Conservation (phyloP, 495 filamentous ascomycete species). For the Arthonia radiata region DNA sequence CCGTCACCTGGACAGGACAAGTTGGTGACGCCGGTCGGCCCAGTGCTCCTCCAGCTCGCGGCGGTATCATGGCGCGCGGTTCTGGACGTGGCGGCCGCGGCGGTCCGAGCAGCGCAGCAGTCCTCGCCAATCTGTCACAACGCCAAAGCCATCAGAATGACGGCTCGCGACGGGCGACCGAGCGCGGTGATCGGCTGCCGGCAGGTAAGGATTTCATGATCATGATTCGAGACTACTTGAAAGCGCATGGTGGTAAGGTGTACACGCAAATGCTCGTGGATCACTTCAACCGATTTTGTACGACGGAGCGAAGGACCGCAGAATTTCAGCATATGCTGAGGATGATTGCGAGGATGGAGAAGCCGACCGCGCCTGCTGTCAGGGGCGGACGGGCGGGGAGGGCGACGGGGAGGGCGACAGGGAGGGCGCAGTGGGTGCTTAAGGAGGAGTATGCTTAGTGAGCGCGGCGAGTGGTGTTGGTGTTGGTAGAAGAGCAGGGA, state of each 20-base stretch:
- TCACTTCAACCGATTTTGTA: slow-evolving; percentile 46
- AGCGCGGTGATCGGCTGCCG: slow-evolving; percentile 8
- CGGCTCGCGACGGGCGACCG: slow-evolving; percentile 13
- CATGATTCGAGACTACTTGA: slow-evolving; percentile 51
- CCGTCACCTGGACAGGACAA: slow-evolving; percentile 81
- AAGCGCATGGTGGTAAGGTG: slow-evolving; percentile 40
- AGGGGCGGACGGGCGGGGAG: slow-evolving; percentile 15
- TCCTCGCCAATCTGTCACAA: slow-evolving; percentile 34
- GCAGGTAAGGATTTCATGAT: slow-evolving; percentile 34
- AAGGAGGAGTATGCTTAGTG: neutral
- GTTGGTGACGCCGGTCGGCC: slow-evolving; percentile 46
- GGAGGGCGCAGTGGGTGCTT: neutral
- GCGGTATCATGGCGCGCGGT: slow-evolving; percentile 1
- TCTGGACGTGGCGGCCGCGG: slow-evolving; percentile 7
- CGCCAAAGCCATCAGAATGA: slow-evolving; percentile 17
- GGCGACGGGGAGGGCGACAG: slow-evolving; percentile 33
- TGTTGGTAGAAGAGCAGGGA: too few relatives aligned
- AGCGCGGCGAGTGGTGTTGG: too few relatives aligned
- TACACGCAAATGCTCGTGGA: slow-evolving; percentile 56
- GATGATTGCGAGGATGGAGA: slow-evolving; percentile 29
- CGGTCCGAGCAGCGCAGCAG: slow-evolving; percentile 25
- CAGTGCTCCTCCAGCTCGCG: slow-evolving; percentile 1
- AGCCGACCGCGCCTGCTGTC: too few relatives aligned
- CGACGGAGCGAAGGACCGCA: slow-evolving; percentile 24
- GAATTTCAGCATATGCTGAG: slow-evolving; percentile 40